Base-by-base conservation (phyloP, 768 basidiomycete genomes). In the Artomyces pyxidatus region DNA sequence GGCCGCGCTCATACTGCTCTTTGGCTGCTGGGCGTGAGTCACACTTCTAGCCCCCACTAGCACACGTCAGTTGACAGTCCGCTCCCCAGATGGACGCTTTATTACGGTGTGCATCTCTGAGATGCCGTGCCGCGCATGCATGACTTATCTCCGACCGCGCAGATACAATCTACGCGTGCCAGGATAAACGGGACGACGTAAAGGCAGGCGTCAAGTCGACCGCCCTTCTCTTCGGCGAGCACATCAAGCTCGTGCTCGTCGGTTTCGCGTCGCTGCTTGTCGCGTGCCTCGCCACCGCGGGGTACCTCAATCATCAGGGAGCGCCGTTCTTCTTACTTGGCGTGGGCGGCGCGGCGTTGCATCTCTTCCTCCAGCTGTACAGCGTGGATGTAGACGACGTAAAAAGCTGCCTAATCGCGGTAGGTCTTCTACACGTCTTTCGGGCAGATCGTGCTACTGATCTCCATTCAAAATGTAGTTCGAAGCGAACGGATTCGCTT, bases 121-220 rank as follows among this genome's bases (percentile, higher is more conserved):
- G 4, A 7, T n/a, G 26, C 8, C 26, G 11, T 4, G 22, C 4
- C 7, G 17, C n/a, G 16, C 17, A 35, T 7, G n/a, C 6, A 40
- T 49, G 67, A 28, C 75, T 70, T 70, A 67, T 70, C 28, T 59
- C 73, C n/a, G n/a, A n/a, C 43, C 62, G 70, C 27, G 74, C 73
- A 59, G 76, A 83, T 59, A 78, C 78, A 1, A 78, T 81, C 51
- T 83, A 83, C 56, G 81, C 78, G 5, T 78, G 78, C 58, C 68
- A 76, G 68, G 81, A 82, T 59, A 77, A 76, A 51, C 60, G 63
- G 26, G 81, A 82, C 64, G 81, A 83, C 56, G 61, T 75, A 21
- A 63, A 69, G 38, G 80, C 72, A 12, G 77, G 77, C 29, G 75
- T 83, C 44, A 78, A 80, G 60, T 81, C 79, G 2, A 82, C 78